Conservation (phyloP, 495 filamentous ascomycete genomes). For the Zalerion maritima region DNA sequence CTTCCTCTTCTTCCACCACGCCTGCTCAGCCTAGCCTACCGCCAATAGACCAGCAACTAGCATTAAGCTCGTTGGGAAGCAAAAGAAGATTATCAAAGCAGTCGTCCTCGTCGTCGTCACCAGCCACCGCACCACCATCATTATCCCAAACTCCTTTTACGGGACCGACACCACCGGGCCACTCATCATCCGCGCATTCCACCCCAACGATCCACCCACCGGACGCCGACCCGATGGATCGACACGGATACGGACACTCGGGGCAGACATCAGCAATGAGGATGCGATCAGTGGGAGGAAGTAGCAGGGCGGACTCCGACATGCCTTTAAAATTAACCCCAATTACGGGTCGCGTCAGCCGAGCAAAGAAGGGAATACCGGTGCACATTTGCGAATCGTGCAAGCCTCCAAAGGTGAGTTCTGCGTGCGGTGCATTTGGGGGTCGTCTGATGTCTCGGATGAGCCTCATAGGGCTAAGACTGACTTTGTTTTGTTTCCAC, state of each 20-base stretch:
- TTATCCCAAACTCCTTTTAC: no score
- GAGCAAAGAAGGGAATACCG: conserved; percentile 69
- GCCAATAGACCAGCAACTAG: conserved; percentile 7
- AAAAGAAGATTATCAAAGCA: conserved; percentile 13
- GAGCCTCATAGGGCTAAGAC: conserved; percentile 9
- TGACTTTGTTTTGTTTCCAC: conserved; percentile 3
- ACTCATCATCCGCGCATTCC: no score
- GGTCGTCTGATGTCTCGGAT: conserved; percentile 7
- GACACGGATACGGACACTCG: conserved; percentile 20
- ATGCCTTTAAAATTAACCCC: conserved; percentile 44
- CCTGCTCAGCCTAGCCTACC: conserved; percentile 11
- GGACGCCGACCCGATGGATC: conserved; percentile 35
- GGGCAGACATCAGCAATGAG: conserved; percentile 16
- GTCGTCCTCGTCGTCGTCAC: conserved; percentile 15
- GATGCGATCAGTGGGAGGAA: conserved; percentile 11
- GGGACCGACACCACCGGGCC: no score
- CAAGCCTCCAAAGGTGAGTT: conserved; percentile 43
- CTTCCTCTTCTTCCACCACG: conserved; percentile 19
- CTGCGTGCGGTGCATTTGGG: not conserved
- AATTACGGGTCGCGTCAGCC: conserved; percentile 60
- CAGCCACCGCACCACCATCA: conserved; percentile 27
- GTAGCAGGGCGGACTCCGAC: conserved; percentile 14
- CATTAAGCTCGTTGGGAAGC: conserved; percentile 8
- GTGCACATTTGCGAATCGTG: conserved; percentile 62
- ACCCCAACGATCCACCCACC: no score